Conservation (phyloP, 1,284 basidiomycete genomes). For the Cerrena zonata region DNA sequence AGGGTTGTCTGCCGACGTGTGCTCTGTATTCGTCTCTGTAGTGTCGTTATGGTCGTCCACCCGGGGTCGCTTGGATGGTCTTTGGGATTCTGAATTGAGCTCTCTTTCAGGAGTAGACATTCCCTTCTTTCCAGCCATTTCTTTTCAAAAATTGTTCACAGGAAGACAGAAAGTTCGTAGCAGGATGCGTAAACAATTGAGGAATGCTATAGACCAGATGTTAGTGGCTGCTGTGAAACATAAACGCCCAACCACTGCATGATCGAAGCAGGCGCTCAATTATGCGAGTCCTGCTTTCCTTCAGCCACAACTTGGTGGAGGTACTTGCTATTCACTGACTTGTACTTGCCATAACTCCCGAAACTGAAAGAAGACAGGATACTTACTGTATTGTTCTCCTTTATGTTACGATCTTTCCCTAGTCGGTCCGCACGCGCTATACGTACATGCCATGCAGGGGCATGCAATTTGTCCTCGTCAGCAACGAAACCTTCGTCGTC, state of each 20-base stretch:
- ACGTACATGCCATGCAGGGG: conserved; percentile 15
- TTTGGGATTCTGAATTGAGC: conserved; percentile 9
- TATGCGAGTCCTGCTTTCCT: not conserved
- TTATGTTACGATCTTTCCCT: conserved; percentile 24
- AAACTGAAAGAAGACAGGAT: no score
- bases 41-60: conserved; percentile 11
- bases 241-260: not conserved
- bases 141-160: not conserved
- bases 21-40: not conserved
- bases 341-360: no score
- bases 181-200: not conserved
- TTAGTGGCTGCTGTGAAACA: not conserved
- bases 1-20: not conserved
- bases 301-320: not conserved
- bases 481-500: conserved; percentile 15
- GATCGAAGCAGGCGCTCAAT: not conserved
- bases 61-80: conserved; percentile 23
- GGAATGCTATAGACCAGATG: not conserved
- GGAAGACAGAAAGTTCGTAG: no score
- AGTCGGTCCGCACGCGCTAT: conserved; percentile 13
- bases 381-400: not conserved
- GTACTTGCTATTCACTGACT: no score
- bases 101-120: not conserved
- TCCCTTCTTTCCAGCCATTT: not conserved
- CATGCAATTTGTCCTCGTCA: conserved; percentile 21